Conservation (phyloP, 2,329 filamentous ascomycete genomes). For the Gremmenia infestans region DNA sequence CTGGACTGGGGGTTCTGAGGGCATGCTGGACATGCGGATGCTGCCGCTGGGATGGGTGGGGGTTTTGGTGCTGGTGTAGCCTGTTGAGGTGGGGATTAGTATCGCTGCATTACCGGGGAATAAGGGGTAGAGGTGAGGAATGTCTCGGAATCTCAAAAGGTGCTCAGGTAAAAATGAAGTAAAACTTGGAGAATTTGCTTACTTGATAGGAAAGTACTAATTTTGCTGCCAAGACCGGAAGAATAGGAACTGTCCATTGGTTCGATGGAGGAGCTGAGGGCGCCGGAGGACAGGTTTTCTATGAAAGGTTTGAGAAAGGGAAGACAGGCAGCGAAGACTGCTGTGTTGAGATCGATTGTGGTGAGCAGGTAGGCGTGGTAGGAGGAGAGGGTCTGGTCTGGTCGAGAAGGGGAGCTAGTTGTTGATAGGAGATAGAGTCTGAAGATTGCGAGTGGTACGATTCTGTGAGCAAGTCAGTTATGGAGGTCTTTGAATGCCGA, state of each 20-base stretch:
- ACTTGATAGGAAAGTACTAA: conserved; percentile 7
- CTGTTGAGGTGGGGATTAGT: too few relatives aligned
- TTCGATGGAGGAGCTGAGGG: conserved; percentile 10
- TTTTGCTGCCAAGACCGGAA: conserved; percentile 3
- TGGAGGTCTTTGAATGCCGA: background rate
- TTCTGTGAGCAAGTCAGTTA: conserved; percentile 23
- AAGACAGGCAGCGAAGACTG: conserved; percentile 19
- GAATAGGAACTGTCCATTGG: conserved; percentile 12
- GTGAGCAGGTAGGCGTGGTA: conserved; percentile 16
- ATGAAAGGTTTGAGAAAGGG: conserved; percentile 23
- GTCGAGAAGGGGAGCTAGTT: conserved; percentile 1
- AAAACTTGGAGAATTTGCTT: too few relatives aligned
- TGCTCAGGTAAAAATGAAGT: too few relatives aligned
- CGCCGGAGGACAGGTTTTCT: conserved; percentile 17
- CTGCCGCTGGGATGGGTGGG: too few relatives aligned
- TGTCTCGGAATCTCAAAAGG: too few relatives aligned
- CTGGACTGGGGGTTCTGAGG: background rate
- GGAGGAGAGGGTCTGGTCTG: conserved; percentile 13
- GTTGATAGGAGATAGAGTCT: conserved; percentile 14
- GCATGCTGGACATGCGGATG: too few relatives aligned
- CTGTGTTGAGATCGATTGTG: conserved; percentile 18
- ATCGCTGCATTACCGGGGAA: too few relatives aligned
- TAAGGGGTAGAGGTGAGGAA: too few relatives aligned
- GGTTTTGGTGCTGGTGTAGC: too few relatives aligned
- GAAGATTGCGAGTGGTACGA: conserved; percentile 30